These are phyloP conservation scores for Glycine tomentella DNA, from an alignment of 306 rosid genomes.

Conservation along the genomic window DNA sequence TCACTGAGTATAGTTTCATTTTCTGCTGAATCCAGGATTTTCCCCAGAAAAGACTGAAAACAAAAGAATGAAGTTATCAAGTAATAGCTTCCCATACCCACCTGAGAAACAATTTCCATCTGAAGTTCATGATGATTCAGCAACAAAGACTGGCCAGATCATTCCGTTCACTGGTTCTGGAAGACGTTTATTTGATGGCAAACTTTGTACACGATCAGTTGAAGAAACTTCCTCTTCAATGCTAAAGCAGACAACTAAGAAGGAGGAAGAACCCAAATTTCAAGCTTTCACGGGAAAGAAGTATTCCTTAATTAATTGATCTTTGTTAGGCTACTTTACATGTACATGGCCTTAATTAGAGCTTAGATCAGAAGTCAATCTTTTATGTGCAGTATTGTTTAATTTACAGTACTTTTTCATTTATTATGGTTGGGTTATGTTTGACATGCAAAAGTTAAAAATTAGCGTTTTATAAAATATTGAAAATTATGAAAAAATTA, in stretches of 20 bases:
- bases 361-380: too few species aligned
- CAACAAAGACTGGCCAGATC: slow-evolving; percentile 42
- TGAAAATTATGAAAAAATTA: too few species aligned
- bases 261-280: slow-evolving; percentile 50
- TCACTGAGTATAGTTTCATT: slow-evolving; percentile 31
- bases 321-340: not conserved
- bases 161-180: slow-evolving; percentile 59
- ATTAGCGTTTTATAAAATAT: too few species aligned
- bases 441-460: too few species aligned
- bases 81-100: slow-evolving; percentile 31
- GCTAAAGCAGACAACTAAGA: slow-evolving; percentile 42
- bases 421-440: too few species aligned
- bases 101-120: too few species aligned
- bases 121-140: slow-evolving; percentile 52
- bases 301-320: slow-evolving; percentile 56
- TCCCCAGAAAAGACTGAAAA: slow-evolving; percentile 45
- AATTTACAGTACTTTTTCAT: too few species aligned
- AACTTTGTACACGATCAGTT: slow-evolving; percentile 45
- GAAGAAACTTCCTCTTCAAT: slow-evolving; percentile 39
- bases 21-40: slow-evolving; percentile 55
- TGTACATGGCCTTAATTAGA: too few species aligned
- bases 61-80: slow-evolving; percentile 55
- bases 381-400: too few species aligned
- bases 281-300: slow-evolving; percentile 68
- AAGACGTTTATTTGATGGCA: slow-evolving; percentile 59